Evolutionary conservation across 2,329 filamentous ascomycete genomes (phyloP), one percentile per base, ranked within the genome.

Genomic region (Rachicladosporium sp.): DNA sequence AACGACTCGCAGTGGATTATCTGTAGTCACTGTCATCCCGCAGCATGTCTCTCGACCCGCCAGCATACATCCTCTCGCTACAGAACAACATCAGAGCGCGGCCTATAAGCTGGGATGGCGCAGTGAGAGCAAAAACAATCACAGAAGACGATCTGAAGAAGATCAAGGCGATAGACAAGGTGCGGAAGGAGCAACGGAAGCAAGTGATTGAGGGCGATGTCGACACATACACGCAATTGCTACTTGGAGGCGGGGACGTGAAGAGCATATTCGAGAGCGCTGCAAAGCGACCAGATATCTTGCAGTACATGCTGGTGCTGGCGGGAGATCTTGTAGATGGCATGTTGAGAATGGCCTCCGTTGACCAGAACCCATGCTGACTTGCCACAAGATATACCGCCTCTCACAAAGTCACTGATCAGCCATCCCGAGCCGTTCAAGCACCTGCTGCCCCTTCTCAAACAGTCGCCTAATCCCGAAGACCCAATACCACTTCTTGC

Each of bases 21-120:
- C 23, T 27, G 23, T 27, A 27, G 23, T 27, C 23, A 27, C 5
- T 27, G 23, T 27, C 23, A 27, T 27, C 23, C 50, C 50, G 43
- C 50, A 49, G 23, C 45, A 95, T 95, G 88, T 89, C 87, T 60
- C 76, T 93, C 63, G 87, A 95, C 60, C 82, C 86, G 52, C 88
- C 88, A 43, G 83, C 84, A 43, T 95, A 95, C 64, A 75, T 84
- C 49, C 73, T 78, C 59, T 89, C 86, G 51, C 74, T 95, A 52
- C 88, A 94, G 70, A 93, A 85, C 76, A 96, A 96, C 71, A 94
- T 96, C 62, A 85, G 91, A 59, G 82, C 85, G 58, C 78, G 91
- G 51, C 88, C 88, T 49, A 94, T 98, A 65, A 88, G 89, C 43
- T 98, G 91, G 91, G 89, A 96, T 65, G 89, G 89, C 55, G 88